Evolutionary conservation across 2,329 filamentous ascomycete genomes (phyloP).

Genomic region (Fusarium drepaniforme): DNA sequence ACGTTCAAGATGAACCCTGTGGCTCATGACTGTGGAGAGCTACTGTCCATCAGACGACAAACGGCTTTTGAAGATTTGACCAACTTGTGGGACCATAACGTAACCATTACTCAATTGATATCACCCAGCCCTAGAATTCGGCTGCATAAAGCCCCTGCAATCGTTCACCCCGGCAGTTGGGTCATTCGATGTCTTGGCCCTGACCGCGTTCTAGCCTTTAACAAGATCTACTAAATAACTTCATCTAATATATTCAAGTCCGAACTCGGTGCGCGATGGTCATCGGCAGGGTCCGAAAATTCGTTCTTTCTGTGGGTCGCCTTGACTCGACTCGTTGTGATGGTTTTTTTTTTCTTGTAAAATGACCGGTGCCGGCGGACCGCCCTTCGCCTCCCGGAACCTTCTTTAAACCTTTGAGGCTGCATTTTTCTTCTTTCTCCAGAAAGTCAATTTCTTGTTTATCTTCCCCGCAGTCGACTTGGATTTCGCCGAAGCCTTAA

Average conservation of each 20-base stretch:
- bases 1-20: neutral
- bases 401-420: slow-evolving; percentile 11
- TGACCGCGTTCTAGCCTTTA: neutral
- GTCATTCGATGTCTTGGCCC: neutral
- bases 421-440: neutral
- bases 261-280: slow-evolving; percentile 26
- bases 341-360: neutral
- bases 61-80: neutral
- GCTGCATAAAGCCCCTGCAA: neutral
- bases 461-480: neutral
- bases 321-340: slow-evolving; percentile 15
- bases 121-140: neutral
- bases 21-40: neutral
- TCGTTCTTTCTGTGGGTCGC: slow-evolving; percentile 15
- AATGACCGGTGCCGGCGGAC: slow-evolving; percentile 21
- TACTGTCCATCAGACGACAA: slow-evolving; percentile 18
- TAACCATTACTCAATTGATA: slow-evolving; percentile 35
- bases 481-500: neutral
- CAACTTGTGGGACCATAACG: slow-evolving; percentile 34
- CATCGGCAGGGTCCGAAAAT: slow-evolving; percentile 20
- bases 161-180: neutral
- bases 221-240: neutral
- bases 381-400: slow-evolving; percentile 4
- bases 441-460: neutral
- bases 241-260: neutral